These are phyloP conservation scores for Calamus simplicifolius DNA, from an alignment of 176 grass and related monocot species.

Conservation along the genomic window DNA sequence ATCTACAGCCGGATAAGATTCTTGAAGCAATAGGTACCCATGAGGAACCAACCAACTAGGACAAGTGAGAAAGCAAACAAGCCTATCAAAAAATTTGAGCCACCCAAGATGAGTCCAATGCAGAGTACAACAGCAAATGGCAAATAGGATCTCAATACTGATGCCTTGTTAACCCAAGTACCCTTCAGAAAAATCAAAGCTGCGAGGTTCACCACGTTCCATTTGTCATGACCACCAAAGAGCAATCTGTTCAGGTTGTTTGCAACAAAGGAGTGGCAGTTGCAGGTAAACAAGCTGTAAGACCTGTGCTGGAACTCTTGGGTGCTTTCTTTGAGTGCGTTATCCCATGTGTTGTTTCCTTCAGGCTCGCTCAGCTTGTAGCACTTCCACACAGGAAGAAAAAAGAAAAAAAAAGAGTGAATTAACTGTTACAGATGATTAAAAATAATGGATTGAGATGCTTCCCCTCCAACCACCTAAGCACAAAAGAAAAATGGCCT, in stretches of 20 bases:
- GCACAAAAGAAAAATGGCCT: too few species aligned
- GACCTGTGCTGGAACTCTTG: conserved; percentile 77
- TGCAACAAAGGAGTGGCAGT: conserved; percentile 87
- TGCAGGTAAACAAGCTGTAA: conserved; percentile 93
- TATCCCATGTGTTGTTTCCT: conserved; percentile 51
- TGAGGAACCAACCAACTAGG: conserved; percentile 66
- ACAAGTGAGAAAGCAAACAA: conserved; percentile 30
- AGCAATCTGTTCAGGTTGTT: conserved; percentile 75
- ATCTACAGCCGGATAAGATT: conserved; percentile 63
- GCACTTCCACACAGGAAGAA: conserved; percentile 30
- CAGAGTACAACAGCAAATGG: conserved; percentile 40
- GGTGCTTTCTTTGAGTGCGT: conserved; percentile 47
- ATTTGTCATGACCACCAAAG: conserved; percentile 50
- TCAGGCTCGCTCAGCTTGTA: conserved; percentile 49
- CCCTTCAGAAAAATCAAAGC: conserved; percentile 54
- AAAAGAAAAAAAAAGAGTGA: not conserved
- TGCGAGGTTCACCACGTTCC: conserved; percentile 85
- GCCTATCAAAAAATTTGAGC: conserved; percentile 37
- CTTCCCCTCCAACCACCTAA: too few species aligned
- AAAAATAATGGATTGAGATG: not conserved
- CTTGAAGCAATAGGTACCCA: conserved; percentile 85
- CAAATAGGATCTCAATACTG: conserved; percentile 43
- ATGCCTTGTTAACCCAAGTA: conserved; percentile 43
- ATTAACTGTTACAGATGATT: not conserved
- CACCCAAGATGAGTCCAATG: conserved; percentile 40